Evolutionary conservation across 2,329 filamentous ascomycete genomes (phyloP), one percentile per base, ranked within the genome.

Genomic region (Helotiales sp.): DNA sequence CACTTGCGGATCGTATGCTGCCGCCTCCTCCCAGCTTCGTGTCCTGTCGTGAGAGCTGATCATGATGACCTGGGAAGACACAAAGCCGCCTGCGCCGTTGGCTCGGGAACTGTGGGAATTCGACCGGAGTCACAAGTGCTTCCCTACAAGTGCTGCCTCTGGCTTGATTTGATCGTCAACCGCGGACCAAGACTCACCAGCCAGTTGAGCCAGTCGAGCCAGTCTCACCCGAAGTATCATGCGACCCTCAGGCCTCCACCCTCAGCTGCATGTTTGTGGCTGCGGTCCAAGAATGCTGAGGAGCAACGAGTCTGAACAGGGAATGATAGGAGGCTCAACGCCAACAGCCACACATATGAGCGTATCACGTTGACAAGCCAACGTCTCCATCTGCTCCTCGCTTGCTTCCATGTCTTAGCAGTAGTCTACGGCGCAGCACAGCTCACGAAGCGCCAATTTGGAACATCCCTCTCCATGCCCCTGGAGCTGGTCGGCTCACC

Each of bases 151-250:
- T 34, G 54, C 54, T 46, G 40, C 47, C 25, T 44, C 42, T 44
- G 48, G 50, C 19, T 58, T 60, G 38, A 57, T 59, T 61, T 61
- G 61, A 64, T 66, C 59, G 61, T 60, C 61, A 60, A 60, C 50
- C 56, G 56, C 55, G 55, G 61, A 58, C 54, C 58, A 63, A 36
- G 30, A 46, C 48, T 62, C 57, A 60, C 61, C 54, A 52, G 25
- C n/a, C 27, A 34, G 31, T 15, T 9, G 31, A 9, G 15, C 9
- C 31, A 34, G 31, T n/a, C 31, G 15, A 34, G 31, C 9, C 9
- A 48, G 54, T 38, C 55, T 59, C 56, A 54, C 55, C 57, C 62
- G 62, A 40, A 55, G 57, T 58, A 61, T 54, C 59, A 62, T 65
- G 63, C 63, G 59, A 61, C 61, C 59, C 40, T 58, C 52, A 60